These are phyloP conservation scores for Fusarium annulatum DNA, from an alignment of 2,329 filamentous ascomycete genomes.

Conservation along the genomic window DNA sequence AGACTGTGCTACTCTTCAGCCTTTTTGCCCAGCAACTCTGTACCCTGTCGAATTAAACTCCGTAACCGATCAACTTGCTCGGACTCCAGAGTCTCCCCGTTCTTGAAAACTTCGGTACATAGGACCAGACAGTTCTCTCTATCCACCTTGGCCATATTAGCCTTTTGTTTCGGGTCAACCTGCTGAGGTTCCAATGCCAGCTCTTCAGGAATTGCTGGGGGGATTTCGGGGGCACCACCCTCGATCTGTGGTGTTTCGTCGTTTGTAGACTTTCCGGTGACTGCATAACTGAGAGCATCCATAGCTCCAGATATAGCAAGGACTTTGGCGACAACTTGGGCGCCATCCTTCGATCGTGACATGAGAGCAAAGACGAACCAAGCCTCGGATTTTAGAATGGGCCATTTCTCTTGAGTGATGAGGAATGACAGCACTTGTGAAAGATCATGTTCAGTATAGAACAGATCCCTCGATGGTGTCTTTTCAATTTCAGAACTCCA, in stretches of 20 bases:
- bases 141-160: constrained; percentile 63
- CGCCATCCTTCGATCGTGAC: constrained; percentile 63
- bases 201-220: constrained; percentile 45
- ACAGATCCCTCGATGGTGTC: constrained; percentile 45
- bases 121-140: constrained; percentile 71
- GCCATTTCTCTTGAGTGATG: constrained; percentile 68
- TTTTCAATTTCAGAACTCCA: constrained; percentile 42
- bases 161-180: constrained; percentile 56
- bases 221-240: constrained; percentile 14
- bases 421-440: constrained; percentile 61
- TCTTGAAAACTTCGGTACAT: constrained; percentile 64
- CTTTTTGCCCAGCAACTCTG: constrained; percentile 54
- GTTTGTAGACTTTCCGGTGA: constrained; percentile 57
- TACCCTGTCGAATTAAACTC: constrained; percentile 62
- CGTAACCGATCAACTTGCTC: constrained; percentile 57
- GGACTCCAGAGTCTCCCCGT: constrained; percentile 54
- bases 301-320: constrained; percentile 58
- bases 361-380: constrained; percentile 73
- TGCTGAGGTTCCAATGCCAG: constrained; percentile 61
- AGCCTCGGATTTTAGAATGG: constrained; percentile 67
- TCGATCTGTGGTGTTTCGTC: constrained; percentile 36
- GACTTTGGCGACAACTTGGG: constrained; percentile 56
- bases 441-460: constrained; percentile 61
- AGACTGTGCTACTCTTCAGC: constrained; percentile 8
- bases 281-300: constrained; percentile 57